These are phyloP conservation scores for Pseudoturritis turrita DNA, from an alignment of 345 rosid species.

Conservation along the genomic window DNA sequence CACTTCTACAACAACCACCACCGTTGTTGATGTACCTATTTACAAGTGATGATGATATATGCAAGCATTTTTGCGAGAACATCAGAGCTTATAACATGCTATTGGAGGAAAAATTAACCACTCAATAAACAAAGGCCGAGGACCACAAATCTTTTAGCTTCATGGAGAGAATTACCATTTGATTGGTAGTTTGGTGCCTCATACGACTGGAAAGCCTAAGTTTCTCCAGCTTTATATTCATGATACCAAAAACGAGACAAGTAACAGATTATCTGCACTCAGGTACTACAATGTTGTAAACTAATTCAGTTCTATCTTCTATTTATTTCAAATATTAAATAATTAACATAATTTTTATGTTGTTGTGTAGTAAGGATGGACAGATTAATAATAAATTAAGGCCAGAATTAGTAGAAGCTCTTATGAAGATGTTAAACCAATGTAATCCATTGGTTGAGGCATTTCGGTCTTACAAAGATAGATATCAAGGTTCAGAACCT, in stretches of 20 bases:
- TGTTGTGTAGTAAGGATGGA: too few species aligned
- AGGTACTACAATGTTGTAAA: too few species aligned
- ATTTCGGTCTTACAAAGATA: too few species aligned
- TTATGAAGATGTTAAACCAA: too few species aligned
- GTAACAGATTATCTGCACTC: too few species aligned
- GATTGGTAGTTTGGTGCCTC: not conserved
- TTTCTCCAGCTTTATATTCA: not conserved
- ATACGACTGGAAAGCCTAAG: not conserved
- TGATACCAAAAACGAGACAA: not conserved
- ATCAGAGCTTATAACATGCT: not conserved
- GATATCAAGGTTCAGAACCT: too few species aligned
- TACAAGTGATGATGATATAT: not conserved
- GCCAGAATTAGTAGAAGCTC: too few species aligned
- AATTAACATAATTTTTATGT: too few species aligned
- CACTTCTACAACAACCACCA: not conserved
- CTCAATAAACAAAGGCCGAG: not conserved
- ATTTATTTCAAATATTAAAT: too few species aligned
- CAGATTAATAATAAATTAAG: too few species aligned
- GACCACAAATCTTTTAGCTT: not conserved
- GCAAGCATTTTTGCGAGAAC: not conserved
- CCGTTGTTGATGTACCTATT: not conserved
- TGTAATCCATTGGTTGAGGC: too few species aligned
- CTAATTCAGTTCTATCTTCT: too few species aligned
- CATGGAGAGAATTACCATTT: not conserved
- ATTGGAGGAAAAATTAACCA: not conserved